Base-by-base conservation (phyloP, 768 basidiomycete genomes). In the Amanita muscaria region DNA sequence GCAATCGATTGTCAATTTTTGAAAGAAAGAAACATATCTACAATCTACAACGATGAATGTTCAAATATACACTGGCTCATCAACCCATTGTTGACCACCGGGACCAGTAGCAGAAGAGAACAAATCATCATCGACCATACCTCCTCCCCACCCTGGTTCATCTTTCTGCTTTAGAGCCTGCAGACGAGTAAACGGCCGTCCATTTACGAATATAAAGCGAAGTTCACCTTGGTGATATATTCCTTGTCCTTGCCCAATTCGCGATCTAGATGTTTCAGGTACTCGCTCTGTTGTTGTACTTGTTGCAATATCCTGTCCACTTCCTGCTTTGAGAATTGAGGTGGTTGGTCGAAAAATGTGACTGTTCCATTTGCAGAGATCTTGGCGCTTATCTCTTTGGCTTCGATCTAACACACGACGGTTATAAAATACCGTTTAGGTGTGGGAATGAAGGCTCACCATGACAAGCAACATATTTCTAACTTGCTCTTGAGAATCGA, bases 291-390 rank as follows among this genome's bases (percentile, higher is more conserved):
- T 36, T 64, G 62, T 56, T 88, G 84, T 3, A 68, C 66, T 14
- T 69, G 66, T 41, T 54, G 61, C 33, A 89, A 65, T 4, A 79
- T 69, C 1, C 55, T 46, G 48, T 89, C 83, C 9, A 88, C 72
- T 42, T 85, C 75, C 7, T 64, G 66, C 49, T 76, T 73, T 11
- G 77, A 68, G 49, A 81, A 77, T 41, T 66, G 61, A n/a, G 75
- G 68, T 2, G 75, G 70, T 12, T 77, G 73, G 55, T 83, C 80
- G 14, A 74, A 73, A 60, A 89, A 88, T 1, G 80, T 79, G 15
- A 91, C 86, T 0, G 83, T 84, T 4, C 77, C 82, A 42, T 77
- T 69, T 1, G 74, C 71, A 2, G 80, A 77, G 25, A 91, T 74
- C 31, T 70, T 71, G 0, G 85, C 88, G 16, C 69, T 72, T 50